Base-by-base conservation (phyloP, 2,329 filamentous ascomycete species). In the Calonectria pseudoturangicola region DNA sequence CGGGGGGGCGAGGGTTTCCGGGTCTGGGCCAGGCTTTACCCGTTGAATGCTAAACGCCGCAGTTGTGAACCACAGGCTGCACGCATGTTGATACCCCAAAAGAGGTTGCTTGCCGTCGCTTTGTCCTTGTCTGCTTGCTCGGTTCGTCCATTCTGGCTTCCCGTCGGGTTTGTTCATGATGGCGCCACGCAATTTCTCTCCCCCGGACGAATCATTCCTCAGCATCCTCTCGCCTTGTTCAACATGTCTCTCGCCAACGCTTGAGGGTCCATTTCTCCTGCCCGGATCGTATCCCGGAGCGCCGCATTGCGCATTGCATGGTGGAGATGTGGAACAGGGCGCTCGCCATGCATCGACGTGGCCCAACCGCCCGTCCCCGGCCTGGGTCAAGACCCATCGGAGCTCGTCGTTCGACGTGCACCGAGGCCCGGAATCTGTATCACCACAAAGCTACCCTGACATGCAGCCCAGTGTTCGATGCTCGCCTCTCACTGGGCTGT, bases 311-410 rank as follows among this genome's bases (percentile, higher is more conserved):
- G 56, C 67, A 70, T 74, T 48, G 65, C 51, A 70, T 67, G 62
- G 77, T 70, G 75, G 77, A 66, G 63, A 45, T 70, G 27, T 66
- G 54, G 67, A 65, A 65, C 47, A 66, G 73, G 68, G 71, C 72
- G 70, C 70, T 74, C 69, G 60, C 67, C 74, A 63, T 76, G 70
- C 74, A 76, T 74, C 76, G 68, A 79, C 76, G 76, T 76, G 73
- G 75, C 48, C 77, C 77, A 78, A 78, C 74, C 66, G 74, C 71
- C 72, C 39, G 47, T 68, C 66, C 60, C 48, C 60, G 39, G 54
- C 54, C 15, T 12, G 13, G 70, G 71, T 62, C 64, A 70, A 72
- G 39, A 63, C 41, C 70, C 60, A 67, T 65, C 54, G 39, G 54
- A 74, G 43, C 50, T 64, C 68, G 76, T 76, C 71, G 73, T 76